Percentiles rank a stretch among this genome's conserved stretches.
phyloP scores from a whole-genome alignment of 768 basidiomycete species.

The Macrolepiota albuminosa region DNA sequence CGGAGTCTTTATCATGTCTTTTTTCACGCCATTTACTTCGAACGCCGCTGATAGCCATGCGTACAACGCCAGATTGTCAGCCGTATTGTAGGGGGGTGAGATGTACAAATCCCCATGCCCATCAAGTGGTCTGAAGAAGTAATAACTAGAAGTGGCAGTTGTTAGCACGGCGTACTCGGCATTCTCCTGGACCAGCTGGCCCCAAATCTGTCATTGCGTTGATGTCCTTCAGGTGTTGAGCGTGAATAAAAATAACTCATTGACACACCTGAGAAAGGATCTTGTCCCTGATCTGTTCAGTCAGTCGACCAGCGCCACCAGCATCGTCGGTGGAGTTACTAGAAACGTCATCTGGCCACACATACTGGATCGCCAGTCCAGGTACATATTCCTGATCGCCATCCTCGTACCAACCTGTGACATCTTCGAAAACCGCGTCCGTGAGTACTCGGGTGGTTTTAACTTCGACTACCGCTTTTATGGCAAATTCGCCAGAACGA shows the following conservation, averaged over 20 bases:
- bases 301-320: background rate
- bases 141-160: background rate
- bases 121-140: background rate
- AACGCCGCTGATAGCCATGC: background rate
- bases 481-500: no score
- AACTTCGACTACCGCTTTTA: no score
- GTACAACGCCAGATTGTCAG: background rate
- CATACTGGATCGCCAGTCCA: background rate
- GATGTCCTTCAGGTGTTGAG: background rate
- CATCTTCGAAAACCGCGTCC: rapidly evolving
- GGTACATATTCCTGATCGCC: no score
- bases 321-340: background rate
- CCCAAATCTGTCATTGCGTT: background rate
- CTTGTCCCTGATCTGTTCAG: background rate
- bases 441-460: background rate
- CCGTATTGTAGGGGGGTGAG: background rate
- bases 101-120: background rate
- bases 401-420: background rate
- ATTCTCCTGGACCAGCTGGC: background rate
- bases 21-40: background rate
- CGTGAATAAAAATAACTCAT: background rate
- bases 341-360: background rate
- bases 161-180: background rate
- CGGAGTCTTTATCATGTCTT: background rate
- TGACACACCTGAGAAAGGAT: background rate